Evolutionary conservation across 441 rosid genomes (phyloP), one percentile per base, ranked within the genome.

Genomic region (Croton setiger): DNA sequence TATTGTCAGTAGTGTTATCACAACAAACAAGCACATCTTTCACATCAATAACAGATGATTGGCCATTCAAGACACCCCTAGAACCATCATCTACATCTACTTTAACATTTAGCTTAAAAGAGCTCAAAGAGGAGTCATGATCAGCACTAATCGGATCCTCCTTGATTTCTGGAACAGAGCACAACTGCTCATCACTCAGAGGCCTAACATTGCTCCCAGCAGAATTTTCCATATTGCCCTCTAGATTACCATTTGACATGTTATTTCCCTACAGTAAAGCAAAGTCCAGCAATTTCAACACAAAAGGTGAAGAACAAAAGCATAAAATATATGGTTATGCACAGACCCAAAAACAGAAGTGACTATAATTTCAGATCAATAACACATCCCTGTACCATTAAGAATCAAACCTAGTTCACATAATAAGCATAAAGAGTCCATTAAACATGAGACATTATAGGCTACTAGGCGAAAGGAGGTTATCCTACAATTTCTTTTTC

Each of bases 261-360:
- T 69, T 70, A 37, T 77, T 79, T 72, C 76, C 86, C 96, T 86
- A 78, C 49, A 74, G 69, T 27, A 77, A 27, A 79, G 63, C 68
- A 66, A 35, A 57, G 20, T 5, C 20, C 63, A 60, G 63, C 78
- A 72, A 80, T 62, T 74, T 58, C 48, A 58, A 62, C 43, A 67
- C 27, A 64, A 20, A 7, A 41, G 36, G 44, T 43, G 18, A 74
- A 73, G 21, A 61, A 66, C 52, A 67, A 52, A 67, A 13, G 49
- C 75, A 23, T 31, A n/a, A 7, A 44, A 53, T 47, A 58, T 27
- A 58, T 61, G 39, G 31, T 44, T n/a, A 45, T 18, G 39, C 14
- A 59, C 63, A 23, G 4, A 33, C 43, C 31, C 45, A 4, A 13
- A 78, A 67, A n/a, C 7, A 9, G 8, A 57, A 41, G 23, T 9